Conservation (phyloP, 139 green algal genomes). For the Chlorella sp. region DNA sequence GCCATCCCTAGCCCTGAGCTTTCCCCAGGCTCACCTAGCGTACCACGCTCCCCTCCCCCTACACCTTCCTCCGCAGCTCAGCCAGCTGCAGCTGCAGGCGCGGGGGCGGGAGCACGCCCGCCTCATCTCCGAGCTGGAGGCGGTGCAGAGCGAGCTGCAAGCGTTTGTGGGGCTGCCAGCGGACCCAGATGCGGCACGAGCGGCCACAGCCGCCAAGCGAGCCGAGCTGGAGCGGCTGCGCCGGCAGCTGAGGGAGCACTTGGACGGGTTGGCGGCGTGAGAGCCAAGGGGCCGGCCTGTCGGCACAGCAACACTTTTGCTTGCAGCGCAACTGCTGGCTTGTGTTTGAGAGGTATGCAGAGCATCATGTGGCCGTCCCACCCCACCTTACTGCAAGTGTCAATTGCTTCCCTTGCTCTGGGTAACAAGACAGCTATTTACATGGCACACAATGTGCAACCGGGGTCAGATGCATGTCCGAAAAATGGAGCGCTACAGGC, state of each 20-base stretch:
- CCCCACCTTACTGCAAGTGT: too few relatives aligned
- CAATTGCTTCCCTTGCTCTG: too few relatives aligned
- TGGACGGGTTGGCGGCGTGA: background rate
- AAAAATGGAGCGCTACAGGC: too few relatives aligned
- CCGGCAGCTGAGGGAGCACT: slow-evolving; percentile 14
- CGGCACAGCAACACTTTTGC: too few relatives aligned
- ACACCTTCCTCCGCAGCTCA: background rate
- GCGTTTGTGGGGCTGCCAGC: background rate
- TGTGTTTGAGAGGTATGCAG: too few relatives aligned
- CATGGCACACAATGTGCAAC: too few relatives aligned
- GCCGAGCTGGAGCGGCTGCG: slow-evolving; percentile 11
- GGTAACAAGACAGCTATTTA: too few relatives aligned
- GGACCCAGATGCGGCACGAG: background rate
- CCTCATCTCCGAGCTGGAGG: background rate
- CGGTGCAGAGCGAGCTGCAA: background rate
- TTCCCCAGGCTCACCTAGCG: too few relatives aligned
- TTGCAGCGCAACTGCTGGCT: too few relatives aligned
- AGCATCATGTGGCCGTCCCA: too few relatives aligned
- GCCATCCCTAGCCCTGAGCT: background rate
- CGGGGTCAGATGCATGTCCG: too few relatives aligned
- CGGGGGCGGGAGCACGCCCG: background rate
- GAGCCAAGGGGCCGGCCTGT: too few relatives aligned
- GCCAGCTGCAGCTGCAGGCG: slow-evolving; percentile 1
- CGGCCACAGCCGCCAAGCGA: background rate
- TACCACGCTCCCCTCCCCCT: background rate